A percentile compares a stretch with the other conserved stretches of the same genome.
phyloP scores from a whole-genome alignment of 202 grass and related monocot species.

The Musa balbisiana region DNA sequence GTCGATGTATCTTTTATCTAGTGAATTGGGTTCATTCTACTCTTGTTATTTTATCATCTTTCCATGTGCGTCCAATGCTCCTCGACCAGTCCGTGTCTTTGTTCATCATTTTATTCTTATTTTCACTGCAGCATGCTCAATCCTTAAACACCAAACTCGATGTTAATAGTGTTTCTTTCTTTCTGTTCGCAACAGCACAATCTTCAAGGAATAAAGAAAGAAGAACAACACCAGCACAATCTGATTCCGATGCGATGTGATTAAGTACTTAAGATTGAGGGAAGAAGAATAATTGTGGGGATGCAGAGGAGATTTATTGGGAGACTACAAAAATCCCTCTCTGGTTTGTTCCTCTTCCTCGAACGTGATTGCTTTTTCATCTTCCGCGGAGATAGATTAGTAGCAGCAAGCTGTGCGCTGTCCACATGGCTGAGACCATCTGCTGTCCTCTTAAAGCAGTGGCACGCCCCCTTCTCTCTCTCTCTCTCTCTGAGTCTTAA shows the following conservation, averaged over 20 bases:
- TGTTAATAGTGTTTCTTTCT: no score
- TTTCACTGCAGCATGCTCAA: no score
- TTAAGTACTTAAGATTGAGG: no score
- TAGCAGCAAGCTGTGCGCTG: not conserved
- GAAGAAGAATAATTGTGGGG: conserved; percentile 20
- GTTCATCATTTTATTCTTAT: no score
- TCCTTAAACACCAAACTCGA: no score
- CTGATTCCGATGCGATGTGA: no score
- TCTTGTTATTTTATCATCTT: no score
- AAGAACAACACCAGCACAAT: not conserved
- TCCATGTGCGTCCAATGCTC: no score
- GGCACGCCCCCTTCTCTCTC: conserved; percentile 10
- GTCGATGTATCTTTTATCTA: no score
- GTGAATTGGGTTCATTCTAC: no score
- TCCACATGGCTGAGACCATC: conserved; percentile 20
- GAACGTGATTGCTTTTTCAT: not conserved
- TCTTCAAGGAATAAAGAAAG: not conserved
- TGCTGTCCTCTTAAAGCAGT: conserved; percentile 21
- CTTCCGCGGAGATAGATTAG: not conserved
- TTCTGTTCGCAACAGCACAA: no score
- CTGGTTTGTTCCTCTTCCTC: not conserved
- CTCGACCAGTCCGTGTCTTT: no score
- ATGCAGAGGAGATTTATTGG: conserved; percentile 30
- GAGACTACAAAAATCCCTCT: conserved; percentile 22
- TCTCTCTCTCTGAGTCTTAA: not conserved